Percentiles rank a stretch among this genome's conserved stretches.
phyloP scores from a whole-genome alignment of 78 protist species.

The Fonticula alba region DNA sequence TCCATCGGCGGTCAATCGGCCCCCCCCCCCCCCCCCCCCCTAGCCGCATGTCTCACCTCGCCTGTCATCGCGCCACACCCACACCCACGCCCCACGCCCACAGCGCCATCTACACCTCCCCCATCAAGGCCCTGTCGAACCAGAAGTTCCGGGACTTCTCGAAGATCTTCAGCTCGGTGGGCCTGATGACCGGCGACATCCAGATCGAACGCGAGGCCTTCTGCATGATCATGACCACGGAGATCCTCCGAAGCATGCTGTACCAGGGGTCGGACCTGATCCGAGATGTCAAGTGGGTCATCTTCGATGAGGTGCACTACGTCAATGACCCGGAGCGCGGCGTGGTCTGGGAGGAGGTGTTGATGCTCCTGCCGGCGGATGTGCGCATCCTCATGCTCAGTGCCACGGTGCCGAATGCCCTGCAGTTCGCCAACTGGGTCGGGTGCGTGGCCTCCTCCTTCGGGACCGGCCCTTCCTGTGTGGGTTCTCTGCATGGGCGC shows the following conservation, averaged over 20 bases:
- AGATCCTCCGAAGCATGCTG: slow-evolving; percentile 66
- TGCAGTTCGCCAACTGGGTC: slow-evolving; percentile 85
- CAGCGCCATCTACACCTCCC: slow-evolving; percentile 87
- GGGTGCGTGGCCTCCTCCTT: slow-evolving; percentile 18
- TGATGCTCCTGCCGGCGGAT: slow-evolving; percentile 68
- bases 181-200: slow-evolving; percentile 76
- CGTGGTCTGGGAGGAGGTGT: slow-evolving; percentile 90
- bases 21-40: too few relatives aligned
- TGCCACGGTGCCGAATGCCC: slow-evolving; percentile 84
- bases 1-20: too few relatives aligned
- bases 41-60: too few relatives aligned
- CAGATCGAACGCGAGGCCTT: slow-evolving; percentile 63
- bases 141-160: slow-evolving; percentile 47
- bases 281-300: slow-evolving; percentile 75
- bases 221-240: slow-evolving; percentile 92
- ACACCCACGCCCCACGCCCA: not conserved
- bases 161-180: slow-evolving; percentile 66
- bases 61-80: too few relatives aligned
- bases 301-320: slow-evolving; percentile 87
- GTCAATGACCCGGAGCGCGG: slow-evolving; percentile 70
- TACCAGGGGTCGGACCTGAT: slow-evolving; percentile 73
- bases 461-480: too few relatives aligned
- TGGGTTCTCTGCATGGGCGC: too few relatives aligned
- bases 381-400: slow-evolving; percentile 62
- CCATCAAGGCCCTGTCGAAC: slow-evolving; percentile 85